Evolutionary conservation across 148 eudicot species (phyloP), one percentile per base, ranked within the genome.

Genomic region (Dysphania ambrosioides): DNA sequence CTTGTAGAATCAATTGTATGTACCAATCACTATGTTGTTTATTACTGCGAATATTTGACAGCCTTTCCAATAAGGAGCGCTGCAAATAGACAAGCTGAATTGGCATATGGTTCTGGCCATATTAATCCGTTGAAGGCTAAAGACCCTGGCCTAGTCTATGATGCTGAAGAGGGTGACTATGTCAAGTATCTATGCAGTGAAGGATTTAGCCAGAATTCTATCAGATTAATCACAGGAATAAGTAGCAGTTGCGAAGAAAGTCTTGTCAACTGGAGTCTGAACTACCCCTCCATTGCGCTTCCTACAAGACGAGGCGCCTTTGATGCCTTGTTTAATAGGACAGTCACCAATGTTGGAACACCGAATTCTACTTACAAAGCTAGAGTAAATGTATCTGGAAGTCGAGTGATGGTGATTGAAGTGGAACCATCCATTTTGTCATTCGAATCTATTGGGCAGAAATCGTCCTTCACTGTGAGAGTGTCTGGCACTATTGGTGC

Each of bases 341-440:
- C 84, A 13, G 84, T 85, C 16, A 85, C 82, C 10, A 82, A 85
- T 62, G 88, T 85, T 10, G 86, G 86, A 2, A 30, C 77, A 8
- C 57, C 82, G 23, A 2, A 70, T 41, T 78, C 79, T 3, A 55
- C 70, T 0, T 85, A 85, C 55, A 66, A 16, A 15, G 79, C 75
- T 30, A 53, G 6, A 15, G 62, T 80, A 12, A 60, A 13, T 1
- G 16, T 49, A 8, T 53, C 75, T 6, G 21, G 11, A 10, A 74
- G 66, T 9, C 75, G 70, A 13, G 34, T 57, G 3, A 1, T 76
- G 19, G 66, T 58, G 2, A 70, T 85, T 47, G 29, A 75, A 55
- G 82, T 80, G 30, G 60, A 75, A 16, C 88, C 88, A 11, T 41
- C 35, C 8, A 27, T 66, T 18, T 40, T 85, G 24, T n/a, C 42